phyloP scores from a whole-genome alignment of 495 filamentous ascomycete genomes.

The Podospora pseudocomata region DNA sequence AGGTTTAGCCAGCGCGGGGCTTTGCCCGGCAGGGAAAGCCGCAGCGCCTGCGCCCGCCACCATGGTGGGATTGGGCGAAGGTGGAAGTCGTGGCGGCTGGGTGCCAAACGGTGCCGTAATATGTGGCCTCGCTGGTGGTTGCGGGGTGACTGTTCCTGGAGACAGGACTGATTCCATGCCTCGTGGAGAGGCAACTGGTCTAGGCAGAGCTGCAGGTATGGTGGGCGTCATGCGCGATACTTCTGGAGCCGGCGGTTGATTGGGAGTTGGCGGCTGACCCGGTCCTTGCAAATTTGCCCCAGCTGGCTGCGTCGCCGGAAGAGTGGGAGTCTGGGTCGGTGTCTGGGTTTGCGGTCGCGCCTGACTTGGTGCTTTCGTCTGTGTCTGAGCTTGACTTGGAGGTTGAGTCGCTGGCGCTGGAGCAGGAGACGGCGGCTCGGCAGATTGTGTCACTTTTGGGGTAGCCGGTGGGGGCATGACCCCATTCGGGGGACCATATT shows the following conservation, averaged over 20 bases:
- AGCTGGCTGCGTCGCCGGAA: constrained; percentile 9
- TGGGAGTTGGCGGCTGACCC: not conserved
- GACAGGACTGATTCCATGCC: constrained; percentile 34
- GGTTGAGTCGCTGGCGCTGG: constrained; percentile 29
- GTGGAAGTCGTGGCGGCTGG: constrained; percentile 9
- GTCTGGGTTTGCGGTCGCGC: constrained; percentile 22
- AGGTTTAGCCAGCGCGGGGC: constrained; percentile 7
- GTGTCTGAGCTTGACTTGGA: constrained; percentile 19
- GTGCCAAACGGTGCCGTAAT: not conserved
- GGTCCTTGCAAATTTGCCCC: not conserved
- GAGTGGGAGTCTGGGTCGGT: constrained; percentile 11
- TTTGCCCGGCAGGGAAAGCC: constrained; percentile 7
- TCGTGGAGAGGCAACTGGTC: constrained; percentile 28
- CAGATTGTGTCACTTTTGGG: constrained; percentile 36
- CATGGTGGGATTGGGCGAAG: constrained; percentile 12
- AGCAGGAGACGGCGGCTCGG: constrained; percentile 1
- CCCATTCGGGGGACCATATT: constrained; percentile 64
- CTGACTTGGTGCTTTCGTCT: constrained; percentile 15
- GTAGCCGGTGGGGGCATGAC: constrained; percentile 54
- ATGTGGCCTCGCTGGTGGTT: constrained; percentile 10
- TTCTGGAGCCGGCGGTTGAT: not conserved
- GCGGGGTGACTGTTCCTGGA: constrained; percentile 15
- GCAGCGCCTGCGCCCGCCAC: not conserved
- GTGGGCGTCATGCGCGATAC: constrained; percentile 27
- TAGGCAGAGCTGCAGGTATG: constrained; percentile 28